phyloP scores from a whole-genome alignment of 108 stramenopile species.

The Skeletonema grethae region DNA sequence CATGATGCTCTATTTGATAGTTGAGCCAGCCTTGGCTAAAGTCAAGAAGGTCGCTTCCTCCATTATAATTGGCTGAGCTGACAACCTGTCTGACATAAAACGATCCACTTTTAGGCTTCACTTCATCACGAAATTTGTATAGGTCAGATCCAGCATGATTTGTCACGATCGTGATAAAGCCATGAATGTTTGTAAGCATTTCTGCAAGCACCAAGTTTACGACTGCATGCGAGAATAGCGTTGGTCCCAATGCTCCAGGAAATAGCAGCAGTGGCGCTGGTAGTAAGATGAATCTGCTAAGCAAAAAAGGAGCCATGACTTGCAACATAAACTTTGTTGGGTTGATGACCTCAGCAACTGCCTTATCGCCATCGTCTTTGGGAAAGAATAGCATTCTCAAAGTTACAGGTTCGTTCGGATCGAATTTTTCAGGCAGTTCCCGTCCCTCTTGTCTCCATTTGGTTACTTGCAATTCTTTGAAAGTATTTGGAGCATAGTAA shows the following conservation, averaged over 20 bases:
- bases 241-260: constrained; percentile 41
- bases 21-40: constrained; percentile 75
- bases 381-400: constrained; percentile 39
- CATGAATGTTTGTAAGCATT: constrained; percentile 66
- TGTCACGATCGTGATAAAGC: constrained; percentile 70
- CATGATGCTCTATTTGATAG: constrained; percentile 79
- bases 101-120: constrained; percentile 59
- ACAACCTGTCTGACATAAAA: constrained; percentile 75
- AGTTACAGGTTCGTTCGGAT: constrained; percentile 50
- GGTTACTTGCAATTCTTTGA: constrained; percentile 64
- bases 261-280: constrained; percentile 57
- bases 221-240: constrained; percentile 58
- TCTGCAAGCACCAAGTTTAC: constrained; percentile 70
- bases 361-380: constrained; percentile 18
- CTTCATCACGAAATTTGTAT: constrained; percentile 69
- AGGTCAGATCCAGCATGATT: constrained; percentile 81
- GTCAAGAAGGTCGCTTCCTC: constrained; percentile 66
- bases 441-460: constrained; percentile 32
- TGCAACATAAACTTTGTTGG: constrained; percentile 48
- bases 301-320: constrained; percentile 61
- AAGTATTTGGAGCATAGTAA: constrained; percentile 82
- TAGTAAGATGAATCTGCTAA: constrained; percentile 57
- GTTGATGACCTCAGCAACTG: constrained; percentile 13
- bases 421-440: constrained; percentile 30
- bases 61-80: constrained; percentile 52